Percentiles rank a stretch among this genome's conserved stretches.
phyloP scores from a whole-genome alignment of 257 asterid genomes.

The Salvia miltiorrhiza region DNA sequence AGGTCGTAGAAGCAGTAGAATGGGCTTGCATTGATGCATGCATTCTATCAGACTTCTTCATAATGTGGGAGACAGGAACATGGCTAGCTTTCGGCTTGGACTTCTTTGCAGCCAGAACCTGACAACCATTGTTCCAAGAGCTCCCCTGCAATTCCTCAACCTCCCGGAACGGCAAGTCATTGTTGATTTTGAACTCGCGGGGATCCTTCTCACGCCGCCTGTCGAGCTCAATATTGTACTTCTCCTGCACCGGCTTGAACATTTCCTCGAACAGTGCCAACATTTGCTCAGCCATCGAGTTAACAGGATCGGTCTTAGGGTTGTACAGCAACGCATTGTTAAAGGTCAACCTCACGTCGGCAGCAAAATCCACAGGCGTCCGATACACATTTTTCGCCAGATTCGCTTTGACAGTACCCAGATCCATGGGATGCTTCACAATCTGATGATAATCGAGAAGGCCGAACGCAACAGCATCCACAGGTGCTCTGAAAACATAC shows the following conservation, averaged over 20 bases:
- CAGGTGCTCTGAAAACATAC: slow-evolving; percentile 64
- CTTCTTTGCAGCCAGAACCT: slow-evolving; percentile 38
- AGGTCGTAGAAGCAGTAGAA: slow-evolving; percentile 67
- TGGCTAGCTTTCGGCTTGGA: slow-evolving; percentile 34
- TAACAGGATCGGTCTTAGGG: slow-evolving; percentile 71
- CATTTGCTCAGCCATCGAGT: slow-evolving; percentile 62
- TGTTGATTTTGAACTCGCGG: slow-evolving; percentile 22
- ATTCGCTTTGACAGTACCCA: slow-evolving; percentile 80
- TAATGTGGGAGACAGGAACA: slow-evolving; percentile 19
- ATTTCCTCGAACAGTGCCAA: slow-evolving; percentile 63
- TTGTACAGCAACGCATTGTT: slow-evolving; percentile 90
- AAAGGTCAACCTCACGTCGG: slow-evolving; percentile 78
- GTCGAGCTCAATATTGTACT: too few species aligned
- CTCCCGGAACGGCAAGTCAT: slow-evolving; percentile 28
- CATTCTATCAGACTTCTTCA: slow-evolving; percentile 49
- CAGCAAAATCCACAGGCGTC: slow-evolving; percentile 68
- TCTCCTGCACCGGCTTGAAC: slow-evolving; percentile 66
- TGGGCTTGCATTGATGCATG: slow-evolving; percentile 46
- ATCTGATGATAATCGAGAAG: slow-evolving; percentile 89
- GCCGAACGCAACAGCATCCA: slow-evolving; percentile 60
- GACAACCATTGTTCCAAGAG: slow-evolving; percentile 54
- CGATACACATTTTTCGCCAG: slow-evolving; percentile 44
- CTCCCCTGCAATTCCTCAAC: slow-evolving; percentile 77
- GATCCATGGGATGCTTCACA: slow-evolving; percentile 92
- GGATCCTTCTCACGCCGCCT: slow-evolving; percentile 10